phyloP scores from a whole-genome alignment of 805 yeast species.

The Cyberlindnera xishuangbannaensis region DNA sequence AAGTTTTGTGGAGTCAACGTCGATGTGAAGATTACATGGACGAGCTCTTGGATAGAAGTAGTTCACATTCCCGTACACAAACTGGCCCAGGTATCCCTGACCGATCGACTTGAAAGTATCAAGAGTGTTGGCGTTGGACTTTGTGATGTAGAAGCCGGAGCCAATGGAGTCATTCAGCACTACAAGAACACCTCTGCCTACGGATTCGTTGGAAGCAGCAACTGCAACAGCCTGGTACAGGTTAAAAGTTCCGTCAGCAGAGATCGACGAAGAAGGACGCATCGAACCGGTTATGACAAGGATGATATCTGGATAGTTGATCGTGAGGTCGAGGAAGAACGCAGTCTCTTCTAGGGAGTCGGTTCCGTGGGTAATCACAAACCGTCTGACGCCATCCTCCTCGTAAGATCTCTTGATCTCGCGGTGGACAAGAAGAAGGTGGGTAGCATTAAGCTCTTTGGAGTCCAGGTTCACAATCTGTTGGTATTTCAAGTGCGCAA shows the following conservation, averaged over 20 bases:
- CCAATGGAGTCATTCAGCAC: slow-evolving; percentile 65
- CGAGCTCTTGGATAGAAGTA: slow-evolving; percentile 58
- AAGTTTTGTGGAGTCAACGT: slow-evolving; percentile 27
- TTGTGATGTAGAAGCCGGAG: slow-evolving; percentile 64
- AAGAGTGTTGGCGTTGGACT: slow-evolving; percentile 62
- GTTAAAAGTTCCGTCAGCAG: slow-evolving; percentile 72
- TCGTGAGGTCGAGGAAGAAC: slow-evolving; percentile 49
- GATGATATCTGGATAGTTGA: slow-evolving; percentile 43
- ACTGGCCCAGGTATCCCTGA: slow-evolving; percentile 66
- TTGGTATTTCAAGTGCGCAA: slow-evolving; percentile 55
- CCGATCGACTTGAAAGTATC: slow-evolving; percentile 65
- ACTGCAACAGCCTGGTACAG: slow-evolving; percentile 63
- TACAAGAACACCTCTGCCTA: slow-evolving; percentile 56
- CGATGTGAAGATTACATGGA: slow-evolving; percentile 40
- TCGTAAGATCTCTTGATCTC: slow-evolving; percentile 41
- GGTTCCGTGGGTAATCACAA: slow-evolving; percentile 67
- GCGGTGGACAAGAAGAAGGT: slow-evolving; percentile 40
- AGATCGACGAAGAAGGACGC: slow-evolving; percentile 67
- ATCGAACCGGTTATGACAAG: slow-evolving; percentile 67
- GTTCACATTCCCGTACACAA: slow-evolving; percentile 59
- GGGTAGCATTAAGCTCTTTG: slow-evolving; percentile 46
- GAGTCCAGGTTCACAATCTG: slow-evolving; percentile 61
- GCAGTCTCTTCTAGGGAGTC: slow-evolving; percentile 68
- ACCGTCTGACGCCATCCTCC: slow-evolving; percentile 43
- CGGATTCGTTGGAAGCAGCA: slow-evolving; percentile 45